phyloP scores from a whole-genome alignment of 495 filamentous ascomycete species.

The Penicillium pancosmium region DNA sequence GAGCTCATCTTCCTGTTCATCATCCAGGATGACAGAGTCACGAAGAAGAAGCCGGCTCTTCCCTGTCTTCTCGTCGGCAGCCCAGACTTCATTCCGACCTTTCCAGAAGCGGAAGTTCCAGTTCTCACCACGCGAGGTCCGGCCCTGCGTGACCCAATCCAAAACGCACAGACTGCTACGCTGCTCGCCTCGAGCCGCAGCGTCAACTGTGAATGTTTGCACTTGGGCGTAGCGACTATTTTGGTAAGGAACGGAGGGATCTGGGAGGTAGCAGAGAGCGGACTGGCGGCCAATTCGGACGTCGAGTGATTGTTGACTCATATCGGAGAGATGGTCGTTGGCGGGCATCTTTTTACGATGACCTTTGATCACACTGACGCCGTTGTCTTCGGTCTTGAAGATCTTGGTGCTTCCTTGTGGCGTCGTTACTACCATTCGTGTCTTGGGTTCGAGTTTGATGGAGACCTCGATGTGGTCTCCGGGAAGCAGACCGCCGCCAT shows the following conservation, averaged over 20 bases:
- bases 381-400: conserved; percentile 67
- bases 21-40: conserved; percentile 78
- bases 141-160: conserved; percentile 91
- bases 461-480: conserved; percentile 78
- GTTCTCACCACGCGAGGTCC: conserved; percentile 84
- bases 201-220: conserved; percentile 72
- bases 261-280: conserved; percentile 87
- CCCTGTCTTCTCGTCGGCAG: conserved; percentile 34
- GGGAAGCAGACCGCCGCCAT: conserved; percentile 89
- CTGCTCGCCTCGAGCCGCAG: conserved; percentile 45
- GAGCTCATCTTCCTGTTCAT: conserved; percentile 31
- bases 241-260: conserved; percentile 88
- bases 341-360: conserved; percentile 31
- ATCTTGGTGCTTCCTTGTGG: conserved; percentile 93
- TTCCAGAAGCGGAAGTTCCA: conserved; percentile 81
- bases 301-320: conserved; percentile 70
- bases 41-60: conserved; percentile 70
- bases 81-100: conserved; percentile 86
- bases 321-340: conserved; percentile 35
- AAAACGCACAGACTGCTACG: conserved; percentile 71
- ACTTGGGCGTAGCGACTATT: conserved; percentile 78
- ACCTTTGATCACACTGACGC: conserved; percentile 32
- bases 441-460: conserved; percentile 62
- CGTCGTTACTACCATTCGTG: conserved; percentile 81
- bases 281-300: conserved; percentile 63